Evolutionary conservation across 169 alveolate genomes (phyloP), one percentile per base, ranked within the genome.

Genomic region (Ichthyophthirius multifiliis): DNA sequence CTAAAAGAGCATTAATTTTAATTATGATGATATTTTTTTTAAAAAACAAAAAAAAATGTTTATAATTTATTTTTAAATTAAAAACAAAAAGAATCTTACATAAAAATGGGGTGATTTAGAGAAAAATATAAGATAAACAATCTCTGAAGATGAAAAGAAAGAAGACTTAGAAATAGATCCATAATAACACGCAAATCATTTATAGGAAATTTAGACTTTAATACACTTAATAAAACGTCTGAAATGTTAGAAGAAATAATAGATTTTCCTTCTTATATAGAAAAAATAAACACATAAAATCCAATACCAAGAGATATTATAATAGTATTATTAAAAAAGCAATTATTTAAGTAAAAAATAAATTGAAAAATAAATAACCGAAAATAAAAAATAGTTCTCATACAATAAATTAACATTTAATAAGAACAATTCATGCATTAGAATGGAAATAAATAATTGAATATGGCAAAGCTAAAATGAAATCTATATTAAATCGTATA

Each of bases 371-470:
- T 4, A 12, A 5, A 32, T 16, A 3, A 5, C n/a, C n/a, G n/a
- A n/a, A n/a, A n/a, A n/a, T n/a, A n/a, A n/a, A n/a, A n/a, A n/a
- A n/a, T n/a, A 67, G 77, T 23, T 34, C 77, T 37, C 77, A 67
- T 18, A 35, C 41, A 7, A 67, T 67, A 6, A 67, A 67, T 20
- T 20, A 67, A 41, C 77, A 67, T 39, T 30, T 67, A n/a, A 62
- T 44, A 35, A 67, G 77, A 67, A 67, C 77, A 37, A 67, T 67
- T 39, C 35, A 67, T 20, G 77, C 77, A 37, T 23, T 67, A 16
- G 77, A 67, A 37, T 67, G 77, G 77, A 67, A 67, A 67, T 41
- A 67, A 67, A 41, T 67, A 5, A 67, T 67, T n/a, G 77, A 67
- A 9, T 67, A 67, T 5, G 77, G 77, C n/a, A 67, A 67, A 20